Percentiles rank a stretch among this genome's conserved stretches.
Conservation (phyloP, 495 filamentous ascomycete species). For the Lindgomyces ingoldianus region DNA sequence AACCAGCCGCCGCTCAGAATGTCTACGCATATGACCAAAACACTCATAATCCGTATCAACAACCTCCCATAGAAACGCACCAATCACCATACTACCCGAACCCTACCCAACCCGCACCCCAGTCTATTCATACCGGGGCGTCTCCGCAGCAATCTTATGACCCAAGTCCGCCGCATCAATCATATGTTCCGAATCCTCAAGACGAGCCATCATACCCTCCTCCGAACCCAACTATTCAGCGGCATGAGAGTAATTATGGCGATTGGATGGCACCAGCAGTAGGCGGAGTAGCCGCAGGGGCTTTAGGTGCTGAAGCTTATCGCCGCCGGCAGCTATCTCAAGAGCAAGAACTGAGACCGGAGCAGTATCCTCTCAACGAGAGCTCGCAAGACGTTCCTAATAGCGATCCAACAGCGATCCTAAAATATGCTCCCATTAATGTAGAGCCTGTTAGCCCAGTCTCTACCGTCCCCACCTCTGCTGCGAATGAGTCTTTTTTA, state of each 20-base stretch:
- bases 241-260: slow-evolving; percentile 42
- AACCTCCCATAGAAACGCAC: neutral
- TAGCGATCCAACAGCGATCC: neutral
- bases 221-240: neutral
- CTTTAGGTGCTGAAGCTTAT: slow-evolving; percentile 36
- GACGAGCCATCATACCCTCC: neutral
- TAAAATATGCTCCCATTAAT: neutral
- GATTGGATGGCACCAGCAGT: slow-evolving; percentile 47
- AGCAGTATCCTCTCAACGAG: slow-evolving; percentile 5
- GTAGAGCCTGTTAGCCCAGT: slow-evolving; percentile 28
- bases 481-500: slow-evolving; percentile 25
- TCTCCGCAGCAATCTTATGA: slow-evolving; percentile 7
- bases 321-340: slow-evolving; percentile 24
- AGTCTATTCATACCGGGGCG: neutral
- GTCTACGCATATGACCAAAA: slow-evolving; percentile 7
- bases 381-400: neutral
- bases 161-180: neutral
- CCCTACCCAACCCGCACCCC: neutral
- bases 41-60: slow-evolving; percentile 13
- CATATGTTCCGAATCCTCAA: neutral
- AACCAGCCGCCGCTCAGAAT: slow-evolving; percentile 6
- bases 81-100: slow-evolving; percentile 22
- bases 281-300: slow-evolving; percentile 41
- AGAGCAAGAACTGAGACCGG: neutral
- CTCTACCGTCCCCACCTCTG: neutral